Evolutionary conservation across 1,284 basidiomycete species (phyloP), one percentile per base, ranked within the genome.

Genomic region (Trametes sp.): DNA sequence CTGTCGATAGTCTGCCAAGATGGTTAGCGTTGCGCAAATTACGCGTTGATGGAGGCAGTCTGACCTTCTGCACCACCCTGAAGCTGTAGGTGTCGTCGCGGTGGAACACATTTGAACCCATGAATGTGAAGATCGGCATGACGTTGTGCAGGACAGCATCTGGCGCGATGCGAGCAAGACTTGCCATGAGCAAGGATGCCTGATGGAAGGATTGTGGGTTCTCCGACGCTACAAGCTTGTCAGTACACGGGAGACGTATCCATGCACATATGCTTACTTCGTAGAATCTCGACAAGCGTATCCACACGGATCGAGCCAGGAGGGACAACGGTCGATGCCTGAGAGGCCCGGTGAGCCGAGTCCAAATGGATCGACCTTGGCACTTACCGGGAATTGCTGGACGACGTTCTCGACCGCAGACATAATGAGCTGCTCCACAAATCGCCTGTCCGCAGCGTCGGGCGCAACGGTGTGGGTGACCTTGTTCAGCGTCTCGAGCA

Each of bases 41-140:
- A 24, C 11, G 16, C 2, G 4, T 16, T 9, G 13, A 1, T n/a
- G 16, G 4, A 19, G 8, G 7, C 0, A 7, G 36, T 26, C 72
- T 63, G 57, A 93, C 94, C 84, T 93, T 94, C 74, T 98, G 95
- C 13, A 99, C 94, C 5, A 99, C 96, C 31, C 89, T 87, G 80
- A 98, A 96, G 73, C 93, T 97, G 78, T 96, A 97, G 0, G 92
- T 87, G 74, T 99, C 98, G 73, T 99, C 98, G 49, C 96, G 86
- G 75, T 98, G 96, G 79, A 99, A 92, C 24, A 98, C 90, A 63
- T 95, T 95, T 9, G 95, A 93, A 29, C 98, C 97, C 91, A 99
- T 98, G 80, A 98, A 99, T 0, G 97, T 98, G 80, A 99, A 98
- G 61, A 99, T 92, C 7, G 98, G 96, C 95, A 99, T 98, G 63